These are phyloP conservation scores for Naematelia encephala DNA, from an alignment of 768 basidiomycete genomes.

Conservation along the genomic window DNA sequence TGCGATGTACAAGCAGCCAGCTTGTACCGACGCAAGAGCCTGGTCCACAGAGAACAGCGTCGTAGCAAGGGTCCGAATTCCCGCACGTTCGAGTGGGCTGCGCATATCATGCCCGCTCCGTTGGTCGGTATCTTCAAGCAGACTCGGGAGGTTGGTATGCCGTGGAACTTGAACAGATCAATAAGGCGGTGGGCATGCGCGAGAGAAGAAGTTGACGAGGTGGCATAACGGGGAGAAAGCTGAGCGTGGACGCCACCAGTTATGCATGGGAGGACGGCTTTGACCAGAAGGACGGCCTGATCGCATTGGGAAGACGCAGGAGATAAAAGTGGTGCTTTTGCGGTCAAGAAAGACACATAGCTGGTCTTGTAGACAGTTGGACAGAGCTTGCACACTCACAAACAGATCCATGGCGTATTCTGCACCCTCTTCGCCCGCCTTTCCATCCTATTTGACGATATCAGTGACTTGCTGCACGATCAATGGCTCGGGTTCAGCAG, in stretches of 20 bases:
- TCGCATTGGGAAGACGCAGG: no score
- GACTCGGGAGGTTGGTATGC: conserved; percentile 52
- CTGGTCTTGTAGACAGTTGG: no score
- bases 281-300: no score
- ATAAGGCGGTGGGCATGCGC: conserved; percentile 21
- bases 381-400: no score
- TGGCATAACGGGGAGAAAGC: conserved; percentile 28
- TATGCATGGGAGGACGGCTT: conserved; percentile 10
- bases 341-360: no score
- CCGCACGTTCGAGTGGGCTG: conserved; percentile 53
- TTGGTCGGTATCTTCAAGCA: conserved; percentile 63
- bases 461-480: no score
- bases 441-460: no score
- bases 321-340: no score
- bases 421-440: no score
- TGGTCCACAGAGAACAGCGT: conserved; percentile 59
- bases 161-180: conserved; percentile 16
- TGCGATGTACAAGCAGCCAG: conserved; percentile 57
- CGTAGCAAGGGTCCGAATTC: conserved; percentile 59
- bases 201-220: conserved; percentile 12
- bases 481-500: no score
- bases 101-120: conserved; percentile 57
- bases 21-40: conserved; percentile 58
- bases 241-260: conserved; percentile 35
- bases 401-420: no score